These are phyloP conservation scores for Amanita pallidorosea DNA, from an alignment of 768 basidiomycete species.

Conservation along the genomic window DNA sequence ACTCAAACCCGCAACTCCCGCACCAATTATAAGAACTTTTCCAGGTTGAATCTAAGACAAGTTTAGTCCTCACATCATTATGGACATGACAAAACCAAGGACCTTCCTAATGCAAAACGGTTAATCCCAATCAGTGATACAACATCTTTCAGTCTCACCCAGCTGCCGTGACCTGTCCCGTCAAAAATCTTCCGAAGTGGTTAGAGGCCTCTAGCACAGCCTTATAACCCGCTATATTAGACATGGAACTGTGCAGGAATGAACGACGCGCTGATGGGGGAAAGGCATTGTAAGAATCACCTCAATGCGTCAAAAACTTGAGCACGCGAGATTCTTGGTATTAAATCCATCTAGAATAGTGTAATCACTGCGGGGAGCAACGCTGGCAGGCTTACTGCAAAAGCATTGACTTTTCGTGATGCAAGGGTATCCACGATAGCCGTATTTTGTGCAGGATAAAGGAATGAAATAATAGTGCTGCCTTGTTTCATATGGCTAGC, in stretches of 20 bases:
- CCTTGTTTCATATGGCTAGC: slow-evolving; percentile 53
- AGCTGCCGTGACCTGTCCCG: slow-evolving; percentile 86
- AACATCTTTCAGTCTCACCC: slow-evolving; percentile 42
- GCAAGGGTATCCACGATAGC: slow-evolving; percentile 58
- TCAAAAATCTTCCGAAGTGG: slow-evolving; percentile 81
- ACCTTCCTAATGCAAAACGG: neutral
- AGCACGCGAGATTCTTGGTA: slow-evolving; percentile 84
- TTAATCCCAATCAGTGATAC: slow-evolving; percentile 10
- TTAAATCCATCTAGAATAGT: slow-evolving; percentile 63
- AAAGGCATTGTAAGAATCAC: slow-evolving; percentile 22
- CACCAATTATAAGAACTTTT: slow-evolving; percentile 82
- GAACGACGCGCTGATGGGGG: slow-evolving; percentile 1
- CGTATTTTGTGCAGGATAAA: slow-evolving; percentile 80
- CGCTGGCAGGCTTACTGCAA: slow-evolving; percentile 38
- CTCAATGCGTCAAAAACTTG: slow-evolving; percentile 86
- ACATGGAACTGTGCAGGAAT: slow-evolving; percentile 61
- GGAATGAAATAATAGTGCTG: slow-evolving; percentile 73
- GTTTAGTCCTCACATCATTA: neutral
- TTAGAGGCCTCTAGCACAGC: slow-evolving; percentile 87
- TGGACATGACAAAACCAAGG: neutral
- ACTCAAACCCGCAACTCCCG: slow-evolving; percentile 81
- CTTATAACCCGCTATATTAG: slow-evolving; percentile 92
- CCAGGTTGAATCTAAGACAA: slow-evolving; percentile 63
- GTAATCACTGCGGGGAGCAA: neutral
- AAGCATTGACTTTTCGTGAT: slow-evolving; percentile 55